These are phyloP conservation scores for Aphanomyces invadans DNA, from an alignment of 352 stramenopile genomes.

Conservation along the genomic window DNA sequence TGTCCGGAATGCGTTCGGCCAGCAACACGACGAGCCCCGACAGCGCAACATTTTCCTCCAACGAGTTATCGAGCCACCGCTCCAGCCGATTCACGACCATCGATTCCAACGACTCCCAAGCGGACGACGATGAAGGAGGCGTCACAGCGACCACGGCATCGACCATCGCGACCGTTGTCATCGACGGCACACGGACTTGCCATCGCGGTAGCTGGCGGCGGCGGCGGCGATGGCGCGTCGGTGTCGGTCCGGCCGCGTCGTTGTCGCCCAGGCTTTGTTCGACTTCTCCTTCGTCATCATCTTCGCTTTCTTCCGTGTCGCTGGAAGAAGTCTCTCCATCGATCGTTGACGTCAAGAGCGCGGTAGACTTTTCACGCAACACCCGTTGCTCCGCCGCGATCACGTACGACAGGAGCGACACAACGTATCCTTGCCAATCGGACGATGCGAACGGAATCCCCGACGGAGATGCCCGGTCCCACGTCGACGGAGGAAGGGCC, in stretches of 20 bases:
- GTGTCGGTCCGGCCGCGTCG: too few species aligned
- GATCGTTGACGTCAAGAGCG: conserved; percentile 30
- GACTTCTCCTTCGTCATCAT: neutral
- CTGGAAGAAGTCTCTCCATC: neutral
- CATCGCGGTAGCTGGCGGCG: conserved; percentile 42
- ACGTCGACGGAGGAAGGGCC: neutral
- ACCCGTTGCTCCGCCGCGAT: conserved; percentile 71
- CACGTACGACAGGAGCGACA: conserved; percentile 76
- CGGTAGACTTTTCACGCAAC: conserved; percentile 36
- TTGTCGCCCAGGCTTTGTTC: too few species aligned
- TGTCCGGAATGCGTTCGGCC: conserved; percentile 32
- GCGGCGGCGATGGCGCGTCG: too few species aligned
- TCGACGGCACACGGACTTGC: conserved; percentile 9
- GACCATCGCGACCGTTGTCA: neutral
- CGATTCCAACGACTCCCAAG: conserved; percentile 41
- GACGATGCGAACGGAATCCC: neutral
- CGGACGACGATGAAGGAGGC: conserved; percentile 13
- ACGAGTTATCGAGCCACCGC: conserved; percentile 69
- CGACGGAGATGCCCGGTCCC: neutral
- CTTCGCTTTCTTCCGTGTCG: conserved; percentile 27
- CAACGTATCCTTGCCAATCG: neutral
- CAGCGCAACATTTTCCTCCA: conserved; percentile 73
- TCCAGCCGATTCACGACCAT: conserved; percentile 70
- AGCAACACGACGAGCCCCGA: conserved; percentile 69
- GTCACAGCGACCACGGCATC: conserved; percentile 3